Base-by-base conservation (phyloP, 495 filamentous ascomycete species). In the Penicillium steckii region DNA sequence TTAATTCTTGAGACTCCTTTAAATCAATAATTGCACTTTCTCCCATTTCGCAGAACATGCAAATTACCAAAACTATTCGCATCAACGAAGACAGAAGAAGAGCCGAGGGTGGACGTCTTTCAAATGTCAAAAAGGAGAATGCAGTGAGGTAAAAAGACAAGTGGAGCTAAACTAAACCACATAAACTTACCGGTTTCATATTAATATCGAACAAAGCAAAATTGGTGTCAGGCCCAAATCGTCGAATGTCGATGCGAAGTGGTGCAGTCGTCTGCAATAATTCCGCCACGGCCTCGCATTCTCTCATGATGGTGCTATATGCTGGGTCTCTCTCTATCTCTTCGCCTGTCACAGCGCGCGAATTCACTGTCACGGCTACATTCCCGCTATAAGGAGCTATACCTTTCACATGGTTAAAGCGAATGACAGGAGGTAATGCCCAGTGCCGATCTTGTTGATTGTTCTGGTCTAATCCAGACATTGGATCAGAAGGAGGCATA, bases 141-240 rank as follows among this genome's bases (percentile, higher is more conserved):
- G n/a, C n/a, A n/a, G n/a, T n/a, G n/a, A n/a, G n/a, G n/a, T n/a
- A n/a, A n/a, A n/a, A n/a, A n/a, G n/a, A n/a, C n/a, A n/a, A 18
- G 1, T 46, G 5, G 12, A 9, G 18, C 26, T 29, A 32, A 18
- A 32, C 17, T 32, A 32, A 12, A 25, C 12, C 7, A 44, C 24
- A 17, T 32, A 12, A 32, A 61, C 69, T 54, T 55, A 71, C 69
- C 19, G 69, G 70, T 43, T 73, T 73, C 67, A 72, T 65, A 52
- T 71, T 70, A 22, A 73, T 62, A 62, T 73, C 65, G 46, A 73
- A 72, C 25, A 71, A 52, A 2, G 62, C 65, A 54, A 71, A 73
- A 10, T 56, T 48, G 0, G 50, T 53, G 0, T 45, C 42, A 1
- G 48, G 48, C 9, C 26, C 54, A 32, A 70, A 68, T n/a, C 67